A percentile compares a stretch with the other conserved stretches of the same genome.
Conservation (phyloP, 2,329 filamentous ascomycete species). For the Lachnellula hyalina region DNA sequence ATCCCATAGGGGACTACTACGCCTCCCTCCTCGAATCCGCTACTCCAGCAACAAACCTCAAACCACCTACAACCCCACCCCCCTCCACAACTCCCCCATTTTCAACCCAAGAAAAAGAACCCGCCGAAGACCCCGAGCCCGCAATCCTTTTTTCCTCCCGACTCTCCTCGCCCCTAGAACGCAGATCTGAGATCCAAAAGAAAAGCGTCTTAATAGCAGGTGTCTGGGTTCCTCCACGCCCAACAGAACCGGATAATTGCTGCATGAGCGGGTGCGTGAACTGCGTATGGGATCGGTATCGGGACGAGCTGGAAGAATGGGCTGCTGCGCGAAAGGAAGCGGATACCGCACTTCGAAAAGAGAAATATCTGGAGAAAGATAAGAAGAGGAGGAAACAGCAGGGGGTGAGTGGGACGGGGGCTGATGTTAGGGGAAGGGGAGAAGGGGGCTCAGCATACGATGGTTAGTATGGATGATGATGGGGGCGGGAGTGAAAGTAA, state of each 20-base stretch:
- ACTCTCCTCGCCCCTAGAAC: slow-evolving; percentile 67
- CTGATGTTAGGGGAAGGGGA: slow-evolving; percentile 20
- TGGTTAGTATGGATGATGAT: slow-evolving; percentile 70
- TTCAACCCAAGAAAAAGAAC: slow-evolving; percentile 1
- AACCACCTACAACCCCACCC: slow-evolving; percentile 19
- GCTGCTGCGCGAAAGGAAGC: slow-evolving; percentile 60
- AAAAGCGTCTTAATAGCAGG: slow-evolving; percentile 67
- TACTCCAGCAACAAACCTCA: slow-evolving; percentile 20
- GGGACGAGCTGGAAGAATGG: slow-evolving; percentile 92
- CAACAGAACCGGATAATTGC: slow-evolving; percentile 92
- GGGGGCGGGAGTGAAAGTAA: slow-evolving; percentile 68
- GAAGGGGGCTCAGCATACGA: slow-evolving; percentile 36
- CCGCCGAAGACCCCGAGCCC: slow-evolving; percentile 37
- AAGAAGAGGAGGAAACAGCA: slow-evolving; percentile 24
- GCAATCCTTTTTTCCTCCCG: slow-evolving; percentile 77
- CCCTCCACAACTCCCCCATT: slow-evolving; percentile 12
- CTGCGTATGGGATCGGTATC: slow-evolving; percentile 90
- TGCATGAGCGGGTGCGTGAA: slow-evolving; percentile 99
- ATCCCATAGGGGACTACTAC: slow-evolving; percentile 54
- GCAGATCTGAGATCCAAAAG: slow-evolving; percentile 53
- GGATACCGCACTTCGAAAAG: slow-evolving; percentile 43
- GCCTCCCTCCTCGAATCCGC: slow-evolving; percentile 48
- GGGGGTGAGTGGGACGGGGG: slow-evolving; percentile 32
- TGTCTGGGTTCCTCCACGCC: slow-evolving; percentile 74
- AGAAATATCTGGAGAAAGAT: slow-evolving; percentile 27